Conservation (phyloP, 805 yeast genomes). For the Saturnispora bothae region DNA sequence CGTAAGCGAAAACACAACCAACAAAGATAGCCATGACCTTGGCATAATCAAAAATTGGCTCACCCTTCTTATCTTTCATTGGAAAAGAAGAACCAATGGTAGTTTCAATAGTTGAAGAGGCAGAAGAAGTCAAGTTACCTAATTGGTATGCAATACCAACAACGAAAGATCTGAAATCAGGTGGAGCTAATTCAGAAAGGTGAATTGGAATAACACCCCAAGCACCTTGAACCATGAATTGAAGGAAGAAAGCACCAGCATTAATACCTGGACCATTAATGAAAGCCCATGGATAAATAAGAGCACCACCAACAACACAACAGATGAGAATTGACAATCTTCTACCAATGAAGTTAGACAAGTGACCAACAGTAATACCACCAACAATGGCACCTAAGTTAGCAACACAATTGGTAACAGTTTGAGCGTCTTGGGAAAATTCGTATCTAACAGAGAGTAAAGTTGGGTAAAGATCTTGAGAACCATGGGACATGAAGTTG, state of each 20-base stretch:
- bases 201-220: slow-evolving; percentile 62
- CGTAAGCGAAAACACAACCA: slow-evolving; percentile 50
- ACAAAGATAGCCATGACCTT: slow-evolving; percentile 58
- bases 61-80: slow-evolving; percentile 24
- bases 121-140: slow-evolving; percentile 59
- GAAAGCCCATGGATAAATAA: slow-evolving; percentile 57
- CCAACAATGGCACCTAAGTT: slow-evolving; percentile 51
- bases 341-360: slow-evolving; percentile 46
- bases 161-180: slow-evolving; percentile 51
- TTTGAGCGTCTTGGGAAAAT: slow-evolving; percentile 33
- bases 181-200: slow-evolving; percentile 50
- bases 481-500: slow-evolving; percentile 52
- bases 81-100: slow-evolving; percentile 51
- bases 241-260: slow-evolving; percentile 53
- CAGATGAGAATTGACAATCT: slow-evolving; percentile 42
- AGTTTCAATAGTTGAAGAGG: slow-evolving; percentile 59
- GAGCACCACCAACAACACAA: slow-evolving; percentile 46
- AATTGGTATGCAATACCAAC: slow-evolving; percentile 57
- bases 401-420: slow-evolving; percentile 48
- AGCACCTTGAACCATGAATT: slow-evolving; percentile 57
- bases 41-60: slow-evolving; percentile 36
- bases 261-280: slow-evolving; percentile 35
- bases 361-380: slow-evolving; percentile 45
- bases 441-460: slow-evolving; percentile 36
- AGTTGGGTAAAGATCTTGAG: slow-evolving; percentile 56